phyloP scores from a whole-genome alignment of 108 stramenopile species.

The Skeletonema tropicum region DNA sequence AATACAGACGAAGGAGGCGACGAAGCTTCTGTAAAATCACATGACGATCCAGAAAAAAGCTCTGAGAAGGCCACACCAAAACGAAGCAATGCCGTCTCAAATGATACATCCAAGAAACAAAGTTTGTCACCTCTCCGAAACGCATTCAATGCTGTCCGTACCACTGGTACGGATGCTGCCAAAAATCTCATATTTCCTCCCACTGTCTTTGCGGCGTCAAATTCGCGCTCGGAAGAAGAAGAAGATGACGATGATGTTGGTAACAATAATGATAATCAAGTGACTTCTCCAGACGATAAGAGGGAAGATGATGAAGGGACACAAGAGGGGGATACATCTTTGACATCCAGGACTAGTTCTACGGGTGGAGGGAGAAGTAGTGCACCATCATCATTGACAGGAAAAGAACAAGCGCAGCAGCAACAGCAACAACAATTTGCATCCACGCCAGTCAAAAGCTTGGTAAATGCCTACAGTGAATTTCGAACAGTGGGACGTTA shows the following conservation, averaged over 20 bases:
- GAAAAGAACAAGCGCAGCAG: neutral
- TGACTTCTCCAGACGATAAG: neutral
- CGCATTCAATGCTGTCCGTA: neutral
- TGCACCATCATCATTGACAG: neutral
- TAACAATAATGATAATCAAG: neutral
- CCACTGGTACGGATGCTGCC: conserved; percentile 15
- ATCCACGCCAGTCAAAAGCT: conserved; percentile 18
- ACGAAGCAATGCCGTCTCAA: neutral
- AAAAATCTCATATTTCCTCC: conserved; percentile 22
- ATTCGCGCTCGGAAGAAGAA: neutral
- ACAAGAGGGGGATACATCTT: neutral
- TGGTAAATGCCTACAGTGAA: conserved; percentile 40
- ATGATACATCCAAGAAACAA: neutral
- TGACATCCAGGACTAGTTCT: neutral
- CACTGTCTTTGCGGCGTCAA: conserved; percentile 4
- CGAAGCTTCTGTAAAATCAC: neutral
- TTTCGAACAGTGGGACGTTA: conserved; percentile 37
- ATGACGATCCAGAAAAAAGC: neutral
- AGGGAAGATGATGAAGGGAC: neutral
- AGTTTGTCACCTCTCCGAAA: conserved; percentile 10
- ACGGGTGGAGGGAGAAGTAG: neutral
- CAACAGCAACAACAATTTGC: conserved; percentile 3
- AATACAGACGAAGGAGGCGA: neutral
- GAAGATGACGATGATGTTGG: neutral
- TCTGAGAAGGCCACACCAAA: neutral